Evolutionary conservation across 1,284 basidiomycete species (phyloP).

Genomic region (Puccinia triticina): DNA sequence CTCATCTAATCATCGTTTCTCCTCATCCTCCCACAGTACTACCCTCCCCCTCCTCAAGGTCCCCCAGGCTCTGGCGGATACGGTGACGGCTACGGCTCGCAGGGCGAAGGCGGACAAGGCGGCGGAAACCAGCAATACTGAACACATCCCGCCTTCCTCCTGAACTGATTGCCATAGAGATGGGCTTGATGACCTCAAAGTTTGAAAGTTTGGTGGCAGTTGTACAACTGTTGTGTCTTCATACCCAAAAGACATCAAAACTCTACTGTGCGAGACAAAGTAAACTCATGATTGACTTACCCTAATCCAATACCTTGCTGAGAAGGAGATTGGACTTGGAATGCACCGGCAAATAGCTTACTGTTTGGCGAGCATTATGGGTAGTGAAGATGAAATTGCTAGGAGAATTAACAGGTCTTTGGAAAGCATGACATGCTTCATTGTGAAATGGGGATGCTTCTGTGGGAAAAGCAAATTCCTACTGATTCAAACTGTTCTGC

Average conservation of each 20-base stretch:
- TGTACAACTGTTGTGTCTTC: background rate
- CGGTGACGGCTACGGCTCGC: constrained; percentile 22
- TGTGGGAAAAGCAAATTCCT: background rate
- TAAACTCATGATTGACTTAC: constrained; percentile 1
- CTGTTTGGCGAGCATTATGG: background rate
- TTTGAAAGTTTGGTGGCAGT: background rate
- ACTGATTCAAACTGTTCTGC: background rate
- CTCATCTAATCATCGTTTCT: background rate
- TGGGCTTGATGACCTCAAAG: too few species aligned
- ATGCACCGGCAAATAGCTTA: constrained; percentile 9
- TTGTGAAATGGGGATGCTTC: background rate
- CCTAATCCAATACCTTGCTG: constrained; percentile 20
- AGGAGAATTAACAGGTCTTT: background rate
- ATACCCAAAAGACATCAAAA: background rate
- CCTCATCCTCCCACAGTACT: background rate
- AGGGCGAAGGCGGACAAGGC: constrained; percentile 28
- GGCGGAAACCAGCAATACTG: constrained; percentile 17
- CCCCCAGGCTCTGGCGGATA: constrained; percentile 30
- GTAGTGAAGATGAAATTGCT: background rate
- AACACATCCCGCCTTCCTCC: background rate
- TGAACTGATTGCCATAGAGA: too few species aligned
- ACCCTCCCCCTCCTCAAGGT: constrained; percentile 29
- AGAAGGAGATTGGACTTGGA: constrained; percentile 16
- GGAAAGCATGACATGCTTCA: background rate
- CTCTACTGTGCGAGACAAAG: background rate